Evolutionary conservation across 1,284 basidiomycete genomes (phyloP), one percentile per base, ranked within the genome.

Genomic region (Paramarasmius palmivorus): DNA sequence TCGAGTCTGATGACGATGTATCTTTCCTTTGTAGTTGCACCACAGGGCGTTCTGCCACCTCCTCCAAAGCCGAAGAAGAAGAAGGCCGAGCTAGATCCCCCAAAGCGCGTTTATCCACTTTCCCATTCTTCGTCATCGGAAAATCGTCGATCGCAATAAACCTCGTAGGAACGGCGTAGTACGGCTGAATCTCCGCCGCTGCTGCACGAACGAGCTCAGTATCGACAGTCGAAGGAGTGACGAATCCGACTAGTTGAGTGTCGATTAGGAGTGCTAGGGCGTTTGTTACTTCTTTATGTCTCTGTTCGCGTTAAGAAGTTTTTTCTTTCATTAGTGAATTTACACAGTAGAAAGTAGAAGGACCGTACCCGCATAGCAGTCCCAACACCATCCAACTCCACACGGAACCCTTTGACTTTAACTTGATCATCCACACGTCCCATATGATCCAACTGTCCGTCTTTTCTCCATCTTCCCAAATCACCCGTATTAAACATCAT

Each of bases 401-500:
- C 65, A 39, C 70, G 57, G 55, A 72, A 72, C 14, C 69, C 70
- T 52, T 71, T 71, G 9, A 71, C 66, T 49, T 72, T 72, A 15
- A 72, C 68, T 57, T 72, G 70, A 50, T 72, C 69, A 47, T 72
- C 70, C 20, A 63, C 65, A 2, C 69, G 62, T 15, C 70, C 70
- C 52, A 71, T 64, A 57, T 72, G 70, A 50, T 72, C 70, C 44
- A 72, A 53, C 55, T 69, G 67, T 1, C 70, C 70, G 48, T 71
- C 67, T n/a, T 56, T 59, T 19, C 68, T 57, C 70, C 70, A 72
- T 34, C 68, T 57, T 14, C 68, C 70, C 1, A 71, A 57, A 59
- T 72, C 70, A 12, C 70, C 70, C 1, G 70, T 72, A 46, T 72
- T 72, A 48, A 70, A 71, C 70, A 72, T 72, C 64, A 66, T 63